A percentile compares a stretch with the other conserved stretches of the same genome.
phyloP scores from a whole-genome alignment of 306 rosid species.

The Prosopis cineraria region DNA sequence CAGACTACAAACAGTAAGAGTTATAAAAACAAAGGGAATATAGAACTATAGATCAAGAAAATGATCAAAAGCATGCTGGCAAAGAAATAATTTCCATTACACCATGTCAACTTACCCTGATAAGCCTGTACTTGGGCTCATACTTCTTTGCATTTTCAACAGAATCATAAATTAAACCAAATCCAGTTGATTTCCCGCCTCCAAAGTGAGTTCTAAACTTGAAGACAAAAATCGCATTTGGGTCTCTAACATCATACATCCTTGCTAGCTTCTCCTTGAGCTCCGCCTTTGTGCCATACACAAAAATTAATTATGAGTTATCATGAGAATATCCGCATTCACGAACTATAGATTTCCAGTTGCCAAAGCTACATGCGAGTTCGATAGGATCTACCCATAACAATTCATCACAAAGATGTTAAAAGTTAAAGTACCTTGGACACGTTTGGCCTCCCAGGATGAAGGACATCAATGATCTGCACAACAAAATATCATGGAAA shows the following conservation, averaged over 20 bases:
- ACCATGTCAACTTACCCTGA: conserved; percentile 62
- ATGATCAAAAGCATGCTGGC: background rate
- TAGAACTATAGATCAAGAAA: background rate
- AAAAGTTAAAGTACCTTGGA: conserved; percentile 58
- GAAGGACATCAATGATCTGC: conserved; percentile 85
- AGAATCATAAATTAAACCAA: conserved; percentile 89
- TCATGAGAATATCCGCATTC: background rate
- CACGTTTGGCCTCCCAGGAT: conserved; percentile 92
- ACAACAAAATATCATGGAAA: background rate
- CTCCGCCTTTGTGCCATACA: conserved; percentile 58
- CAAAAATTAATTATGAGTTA: background rate
- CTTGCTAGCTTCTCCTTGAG: conserved; percentile 85
- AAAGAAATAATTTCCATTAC: background rate
- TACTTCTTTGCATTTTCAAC: conserved; percentile 88
- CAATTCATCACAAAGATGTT: background rate
- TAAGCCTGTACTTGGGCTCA: conserved; percentile 91
- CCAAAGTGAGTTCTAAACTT: conserved; percentile 93
- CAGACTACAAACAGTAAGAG: background rate
- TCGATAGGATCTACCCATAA: background rate
- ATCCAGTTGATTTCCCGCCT: conserved; percentile 95
- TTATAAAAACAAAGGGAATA: background rate
- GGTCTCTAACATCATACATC: conserved; percentile 82
- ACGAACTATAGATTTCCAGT: background rate
- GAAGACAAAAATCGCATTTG: conserved; percentile 80
- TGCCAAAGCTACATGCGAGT: background rate